Base-by-base conservation (phyloP, 352 stramenopile species). In the Globisporangium okanoganense region DNA sequence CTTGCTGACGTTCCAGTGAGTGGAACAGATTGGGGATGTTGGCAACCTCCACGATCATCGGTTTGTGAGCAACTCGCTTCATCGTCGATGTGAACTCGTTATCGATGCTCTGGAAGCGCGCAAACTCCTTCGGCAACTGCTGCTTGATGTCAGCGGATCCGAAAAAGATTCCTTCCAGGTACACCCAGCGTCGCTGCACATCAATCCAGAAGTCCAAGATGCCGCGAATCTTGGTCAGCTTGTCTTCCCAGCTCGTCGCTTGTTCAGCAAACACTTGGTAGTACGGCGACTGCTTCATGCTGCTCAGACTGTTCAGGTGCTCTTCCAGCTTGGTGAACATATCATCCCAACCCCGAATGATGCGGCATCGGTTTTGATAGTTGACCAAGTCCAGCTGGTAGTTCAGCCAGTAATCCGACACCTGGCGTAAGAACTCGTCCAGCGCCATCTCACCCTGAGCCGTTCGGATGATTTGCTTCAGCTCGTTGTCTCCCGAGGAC, bases 321-420 rank as follows among this genome's bases (percentile, higher is more conserved):
- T 99, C 98, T 65, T 99, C 98, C n/a, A 99, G 82, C 67, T 98
- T 97, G 2, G 90, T 89, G 72, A 99, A 99, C 59, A 99, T 92
- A 57, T 98, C 93, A 69, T 99, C 98, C 97, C 97, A 99, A 5
- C 96, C 96, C 56, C 90, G 88, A 78, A 99, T 99, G 35, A 99
- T 90, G 38, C 98, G 95, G 50, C 98, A 98, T 14, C 93, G 84
- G 48, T 96, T 97, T 65, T 95, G 85, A 66, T 98, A 98, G 43
- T 94, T 94, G n/a, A 95, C 89, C 44, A 98, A 67, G 51, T 97
- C 92, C 43, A 98, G 63, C 58, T 97, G 76, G 56, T 95, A 97
- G 50, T 84, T 89, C 3, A 73, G 86, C 94, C 94, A 98, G 60
- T 91, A 88, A 35, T 97, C 87, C 5, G 86, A 79, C 13, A 98